Evolutionary conservation across 768 basidiomycete genomes (phyloP), one percentile per base, ranked within the genome.

Genomic region (Leccinum arenicola): DNA sequence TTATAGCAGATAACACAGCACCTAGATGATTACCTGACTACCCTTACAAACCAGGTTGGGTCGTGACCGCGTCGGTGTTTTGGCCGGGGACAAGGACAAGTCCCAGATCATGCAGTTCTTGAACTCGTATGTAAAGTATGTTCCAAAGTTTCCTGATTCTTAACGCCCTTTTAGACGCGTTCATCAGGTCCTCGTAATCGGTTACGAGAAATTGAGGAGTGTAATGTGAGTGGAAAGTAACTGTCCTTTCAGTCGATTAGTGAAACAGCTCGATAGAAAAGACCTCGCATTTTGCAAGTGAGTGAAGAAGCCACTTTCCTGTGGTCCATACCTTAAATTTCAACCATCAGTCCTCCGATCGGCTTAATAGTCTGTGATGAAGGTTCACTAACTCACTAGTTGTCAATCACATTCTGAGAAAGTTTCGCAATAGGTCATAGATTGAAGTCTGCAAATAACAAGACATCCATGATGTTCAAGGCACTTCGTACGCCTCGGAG

Each of bases 361-460:
- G 97, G 92, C 8, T 76, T 99, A 4, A 89, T 99, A 61, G 80
- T 99, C 21, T 98, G 96, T 65, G 97, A 99, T 68, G 97, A 99
- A 83, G 95, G 95, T 83, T 27, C 15, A 70, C 53, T 7, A 12
- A 14, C 12, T 43, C 35, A 14, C 4, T 43, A 5, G 9, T 40
- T 5, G 5, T 6, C 23, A 0, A 1, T 40, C 40, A 25, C 19
- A 23, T 36, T 50, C 19, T n/a, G 35, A 21, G 38, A 27, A 54
- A 33, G 1, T 61, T 6, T 40, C 19, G n/a, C 50, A 51, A 38
- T 52, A 91, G 93, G 93, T 3, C 97, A 99, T 72, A 80, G 95
- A 27, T 78, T 99, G 23, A 98, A 98, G 68, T 94, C 94, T 10
- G 87, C 93, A 5, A 90, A 86, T 62, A 92, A 88, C 66, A 96